A percentile compares a stretch with the other conserved stretches of the same genome.
phyloP scores from a whole-genome alignment of 495 filamentous ascomycete species.

The Penicillium taxi region DNA sequence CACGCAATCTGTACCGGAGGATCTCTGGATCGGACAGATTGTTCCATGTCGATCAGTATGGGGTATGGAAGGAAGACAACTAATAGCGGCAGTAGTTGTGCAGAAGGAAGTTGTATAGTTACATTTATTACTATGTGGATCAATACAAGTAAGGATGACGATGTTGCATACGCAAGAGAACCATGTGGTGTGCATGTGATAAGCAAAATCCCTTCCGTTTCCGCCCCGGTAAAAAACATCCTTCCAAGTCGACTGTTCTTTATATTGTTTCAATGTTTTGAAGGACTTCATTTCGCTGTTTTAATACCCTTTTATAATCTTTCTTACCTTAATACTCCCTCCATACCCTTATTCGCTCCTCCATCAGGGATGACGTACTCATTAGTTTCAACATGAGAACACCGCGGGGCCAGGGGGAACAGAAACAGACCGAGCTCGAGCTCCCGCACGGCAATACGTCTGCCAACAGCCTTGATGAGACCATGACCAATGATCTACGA shows the following conservation, averaged over 20 bases:
- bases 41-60: constrained; percentile 43
- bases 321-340: neutral
- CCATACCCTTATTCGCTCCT: constrained; percentile 1
- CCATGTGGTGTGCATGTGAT: constrained; percentile 23
- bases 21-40: constrained; percentile 30
- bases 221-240: constrained; percentile 25
- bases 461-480: constrained; percentile 15
- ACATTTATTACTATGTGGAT: no score
- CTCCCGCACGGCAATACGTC: constrained; percentile 18
- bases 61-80: constrained; percentile 29
- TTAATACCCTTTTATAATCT: neutral
- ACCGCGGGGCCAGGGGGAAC: constrained; percentile 31
- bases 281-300: neutral
- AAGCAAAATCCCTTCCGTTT: constrained; percentile 23
- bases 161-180: neutral
- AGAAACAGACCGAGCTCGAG: no score
- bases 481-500: constrained; percentile 31
- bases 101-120: constrained; percentile 14
- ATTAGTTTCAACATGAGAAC: constrained; percentile 33
- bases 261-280: neutral
- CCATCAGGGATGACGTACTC: constrained; percentile 28
- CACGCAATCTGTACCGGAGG: constrained; percentile 16
- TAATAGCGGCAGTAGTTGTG: constrained; percentile 34
- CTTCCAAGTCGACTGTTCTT: constrained; percentile 1
- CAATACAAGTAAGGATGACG: neutral